Conservation (phyloP, 2,329 filamentous ascomycete genomes). For the Lecanicillium sp. region DNA sequence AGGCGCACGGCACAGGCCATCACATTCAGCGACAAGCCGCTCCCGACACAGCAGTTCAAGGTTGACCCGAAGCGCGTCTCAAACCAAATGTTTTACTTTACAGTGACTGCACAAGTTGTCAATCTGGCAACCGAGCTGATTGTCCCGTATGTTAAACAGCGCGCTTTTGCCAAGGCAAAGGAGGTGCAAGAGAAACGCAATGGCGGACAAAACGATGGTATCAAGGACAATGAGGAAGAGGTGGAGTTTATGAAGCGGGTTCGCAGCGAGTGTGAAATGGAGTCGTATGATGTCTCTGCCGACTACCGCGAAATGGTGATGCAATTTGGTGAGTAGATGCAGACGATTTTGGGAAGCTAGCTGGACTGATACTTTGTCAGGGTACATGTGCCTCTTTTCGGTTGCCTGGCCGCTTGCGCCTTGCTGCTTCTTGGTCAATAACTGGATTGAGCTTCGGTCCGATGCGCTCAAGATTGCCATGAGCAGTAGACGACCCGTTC, state of each 20-base stretch:
- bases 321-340: conserved; percentile 50
- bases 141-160: conserved; percentile 76
- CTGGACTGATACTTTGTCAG: conserved; percentile 32
- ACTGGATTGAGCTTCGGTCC: conserved; percentile 89
- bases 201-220: conserved; percentile 17
- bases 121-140: conserved; percentile 79
- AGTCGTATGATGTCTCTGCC: conserved; percentile 77
- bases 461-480: conserved; percentile 92
- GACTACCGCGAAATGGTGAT: conserved; percentile 94
- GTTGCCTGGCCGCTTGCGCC: conserved; percentile 92
- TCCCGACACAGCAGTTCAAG: conserved; percentile 58
- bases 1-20: conserved; percentile 65
- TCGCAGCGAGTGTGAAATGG: conserved; percentile 72
- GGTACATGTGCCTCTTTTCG: conserved; percentile 85
- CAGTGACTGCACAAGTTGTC: conserved; percentile 86
- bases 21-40: conserved; percentile 64
- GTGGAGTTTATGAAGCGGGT: conserved; percentile 72
- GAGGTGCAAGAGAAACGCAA: conserved; percentile 56
- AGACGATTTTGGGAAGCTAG: conserved; percentile 2
- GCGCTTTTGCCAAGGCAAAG: conserved; percentile 70
- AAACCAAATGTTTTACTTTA: conserved; percentile 92
- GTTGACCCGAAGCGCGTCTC: conserved; percentile 78
- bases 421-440: conserved; percentile 83
- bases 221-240: conserved; percentile 68
- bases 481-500: conserved; percentile 80